phyloP scores from a whole-genome alignment of 1,284 basidiomycete genomes.

The Moesziomyces parantarcticus region DNA sequence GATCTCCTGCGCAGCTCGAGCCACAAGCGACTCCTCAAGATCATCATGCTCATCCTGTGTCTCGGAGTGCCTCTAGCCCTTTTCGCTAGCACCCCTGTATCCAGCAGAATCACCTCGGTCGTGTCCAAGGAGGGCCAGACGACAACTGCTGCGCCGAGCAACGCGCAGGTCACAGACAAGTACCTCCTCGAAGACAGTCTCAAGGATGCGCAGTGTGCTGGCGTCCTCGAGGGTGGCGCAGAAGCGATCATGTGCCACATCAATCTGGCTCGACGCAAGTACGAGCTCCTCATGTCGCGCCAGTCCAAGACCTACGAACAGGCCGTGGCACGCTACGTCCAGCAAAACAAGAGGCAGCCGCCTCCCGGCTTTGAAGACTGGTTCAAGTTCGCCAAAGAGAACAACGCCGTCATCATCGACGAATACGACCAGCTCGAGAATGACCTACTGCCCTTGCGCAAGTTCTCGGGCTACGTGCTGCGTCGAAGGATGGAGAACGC shows the following conservation, averaged over 20 bases:
- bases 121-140: no score
- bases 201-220: constrained; percentile 6
- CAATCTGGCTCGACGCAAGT: constrained; percentile 15
- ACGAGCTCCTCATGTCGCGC: constrained; percentile 9
- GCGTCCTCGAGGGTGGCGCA: constrained; percentile 12
- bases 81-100: not conserved
- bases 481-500: constrained; percentile 18
- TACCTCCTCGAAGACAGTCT: not conserved
- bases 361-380: constrained; percentile 26
- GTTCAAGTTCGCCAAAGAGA: constrained; percentile 18
- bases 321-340: constrained; percentile 18
- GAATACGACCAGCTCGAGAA: constrained; percentile 33
- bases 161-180: no score
- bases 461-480: constrained; percentile 11
- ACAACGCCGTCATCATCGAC: constrained; percentile 22
- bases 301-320: constrained; percentile 24
- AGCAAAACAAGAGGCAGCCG: constrained; percentile 18
- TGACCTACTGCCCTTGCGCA: constrained; percentile 21
- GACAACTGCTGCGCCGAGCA: no score
- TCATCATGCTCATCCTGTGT: constrained; percentile 13
- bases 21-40: constrained; percentile 10
- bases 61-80: constrained; percentile 13
- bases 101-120: no score
- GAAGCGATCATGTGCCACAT: constrained; percentile 23
- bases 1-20: constrained; percentile 7